Conservation (phyloP, 1,139 yeast species). For the Suhomyces chickasaworum region DNA sequence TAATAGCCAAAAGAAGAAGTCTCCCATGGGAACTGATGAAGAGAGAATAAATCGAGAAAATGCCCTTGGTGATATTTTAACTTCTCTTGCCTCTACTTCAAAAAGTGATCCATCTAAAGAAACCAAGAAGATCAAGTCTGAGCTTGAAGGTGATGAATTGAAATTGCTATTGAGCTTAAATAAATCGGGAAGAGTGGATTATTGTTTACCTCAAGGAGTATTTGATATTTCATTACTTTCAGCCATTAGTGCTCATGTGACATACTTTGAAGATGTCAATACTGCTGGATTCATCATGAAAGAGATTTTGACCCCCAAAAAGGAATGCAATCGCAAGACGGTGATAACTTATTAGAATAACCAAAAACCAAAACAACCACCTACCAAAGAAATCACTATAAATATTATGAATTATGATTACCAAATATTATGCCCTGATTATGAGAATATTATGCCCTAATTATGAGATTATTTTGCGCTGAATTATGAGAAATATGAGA, state of each 20-base stretch:
- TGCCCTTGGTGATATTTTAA: constrained; percentile 49
- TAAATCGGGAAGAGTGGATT: constrained; percentile 77
- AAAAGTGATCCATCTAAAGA: constrained; percentile 22
- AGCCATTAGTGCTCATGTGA: constrained; percentile 83
- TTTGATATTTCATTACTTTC: constrained; percentile 78
- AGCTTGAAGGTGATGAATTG: constrained; percentile 31
- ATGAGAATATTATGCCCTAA: no score
- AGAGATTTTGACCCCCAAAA: constrained; percentile 41
- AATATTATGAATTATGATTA: not conserved
- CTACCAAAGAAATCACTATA: no score
- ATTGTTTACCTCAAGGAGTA: constrained; percentile 74
- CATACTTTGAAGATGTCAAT: constrained; percentile 85
- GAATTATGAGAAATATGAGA: no score
- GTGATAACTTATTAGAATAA: constrained; percentile 25
- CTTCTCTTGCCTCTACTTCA: constrained; percentile 31
- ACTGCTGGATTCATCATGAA: constrained; percentile 76
- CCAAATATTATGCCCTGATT: no score
- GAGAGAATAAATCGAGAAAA: constrained; percentile 35
- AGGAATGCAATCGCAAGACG: constrained; percentile 24
- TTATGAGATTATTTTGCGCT: no score
- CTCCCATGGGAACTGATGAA: constrained; percentile 17
- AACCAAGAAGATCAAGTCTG: constrained; percentile 21
- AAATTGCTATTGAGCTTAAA: constrained; percentile 50
- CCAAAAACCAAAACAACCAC: no score
- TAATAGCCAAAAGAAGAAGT: constrained; percentile 25